phyloP scores from a whole-genome alignment of 164 flowering plant genomes.

The Kalanchoe fedtschenkoi region DNA sequence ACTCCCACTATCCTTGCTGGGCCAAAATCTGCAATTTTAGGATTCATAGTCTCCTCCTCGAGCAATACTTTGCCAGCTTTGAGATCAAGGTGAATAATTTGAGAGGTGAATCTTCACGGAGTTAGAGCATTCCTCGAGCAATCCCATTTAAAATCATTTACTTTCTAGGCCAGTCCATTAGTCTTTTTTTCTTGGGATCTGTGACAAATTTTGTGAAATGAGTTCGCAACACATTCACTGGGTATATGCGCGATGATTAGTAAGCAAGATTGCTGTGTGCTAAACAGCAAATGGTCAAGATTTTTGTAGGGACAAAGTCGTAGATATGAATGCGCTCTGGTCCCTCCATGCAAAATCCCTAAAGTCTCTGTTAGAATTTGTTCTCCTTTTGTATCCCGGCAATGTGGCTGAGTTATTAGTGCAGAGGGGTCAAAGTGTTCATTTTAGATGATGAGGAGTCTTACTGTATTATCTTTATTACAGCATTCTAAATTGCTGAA shows the following conservation, averaged over 20 bases:
- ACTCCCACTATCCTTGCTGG: conserved; percentile 32
- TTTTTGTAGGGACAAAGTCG: conserved; percentile 28
- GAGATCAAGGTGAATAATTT: conserved; percentile 60
- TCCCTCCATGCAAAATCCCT: conserved; percentile 24
- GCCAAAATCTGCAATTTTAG: conserved; percentile 63
- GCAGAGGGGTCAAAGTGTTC: too few species aligned
- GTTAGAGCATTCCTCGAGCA: conserved; percentile 57
- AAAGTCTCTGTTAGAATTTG: conserved; percentile 12
- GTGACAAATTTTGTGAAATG: not conserved
- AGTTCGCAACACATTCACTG: not conserved
- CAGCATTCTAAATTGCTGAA: too few species aligned
- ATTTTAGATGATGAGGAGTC: too few species aligned
- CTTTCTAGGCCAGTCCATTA: conserved; percentile 34
- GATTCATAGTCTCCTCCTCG: conserved; percentile 35
- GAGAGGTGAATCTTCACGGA: conserved; percentile 48
- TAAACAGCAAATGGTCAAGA: conserved; percentile 30
- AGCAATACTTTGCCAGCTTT: conserved; percentile 46
- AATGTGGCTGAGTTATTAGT: too few species aligned
- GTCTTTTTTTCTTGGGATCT: conserved; percentile 20
- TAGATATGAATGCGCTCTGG: conserved; percentile 29
- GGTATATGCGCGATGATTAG: not conserved
- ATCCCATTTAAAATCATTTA: conserved; percentile 39
- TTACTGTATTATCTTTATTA: too few species aligned
- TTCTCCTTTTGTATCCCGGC: too few species aligned
- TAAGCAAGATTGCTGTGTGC: conserved; percentile 3